Conservation (phyloP, 768 basidiomycete genomes). For the Infundibulicybe gibba region DNA sequence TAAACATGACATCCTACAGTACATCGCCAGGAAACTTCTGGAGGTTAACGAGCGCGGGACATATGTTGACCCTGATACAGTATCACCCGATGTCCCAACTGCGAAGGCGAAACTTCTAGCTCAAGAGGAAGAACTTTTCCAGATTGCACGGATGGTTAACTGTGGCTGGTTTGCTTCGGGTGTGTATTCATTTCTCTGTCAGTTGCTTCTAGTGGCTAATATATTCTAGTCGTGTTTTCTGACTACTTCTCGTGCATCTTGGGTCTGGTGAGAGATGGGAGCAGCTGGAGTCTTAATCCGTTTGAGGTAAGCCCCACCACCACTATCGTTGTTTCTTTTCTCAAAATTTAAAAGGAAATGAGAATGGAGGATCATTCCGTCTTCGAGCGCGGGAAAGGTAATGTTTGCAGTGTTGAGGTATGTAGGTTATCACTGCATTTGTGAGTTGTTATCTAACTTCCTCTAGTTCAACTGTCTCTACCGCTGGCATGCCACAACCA, state of each 20-base stretch:
- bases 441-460: background rate
- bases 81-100: conserved; percentile 33
- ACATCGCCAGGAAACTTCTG: conserved; percentile 72
- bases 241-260: conserved; percentile 83
- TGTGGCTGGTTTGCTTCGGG: conserved; percentile 74
- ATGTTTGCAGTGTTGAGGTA: conserved; percentile 81
- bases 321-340: background rate
- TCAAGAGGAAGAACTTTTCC: conserved; percentile 82
- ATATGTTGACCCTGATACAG: conserved; percentile 50
- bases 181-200: conserved; percentile 13
- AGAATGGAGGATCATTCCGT: conserved; percentile 55
- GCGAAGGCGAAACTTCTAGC: conserved; percentile 30
- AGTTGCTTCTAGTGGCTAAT: conserved; percentile 3
- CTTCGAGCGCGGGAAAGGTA: conserved; percentile 79
- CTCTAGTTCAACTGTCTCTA: conserved; percentile 80
- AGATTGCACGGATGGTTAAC: conserved; percentile 74
- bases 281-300: conserved; percentile 72
- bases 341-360: conserved; percentile 47
- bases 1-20: conserved; percentile 35
- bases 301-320: conserved; percentile 43
- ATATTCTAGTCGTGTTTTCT: conserved; percentile 56
- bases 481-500: conserved; percentile 82
- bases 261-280: conserved; percentile 75
- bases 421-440: conserved; percentile 5
- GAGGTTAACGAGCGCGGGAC: conserved; percentile 78